Conservation (phyloP, 2,329 filamentous ascomycete species). For the Fusarium nygamai region DNA sequence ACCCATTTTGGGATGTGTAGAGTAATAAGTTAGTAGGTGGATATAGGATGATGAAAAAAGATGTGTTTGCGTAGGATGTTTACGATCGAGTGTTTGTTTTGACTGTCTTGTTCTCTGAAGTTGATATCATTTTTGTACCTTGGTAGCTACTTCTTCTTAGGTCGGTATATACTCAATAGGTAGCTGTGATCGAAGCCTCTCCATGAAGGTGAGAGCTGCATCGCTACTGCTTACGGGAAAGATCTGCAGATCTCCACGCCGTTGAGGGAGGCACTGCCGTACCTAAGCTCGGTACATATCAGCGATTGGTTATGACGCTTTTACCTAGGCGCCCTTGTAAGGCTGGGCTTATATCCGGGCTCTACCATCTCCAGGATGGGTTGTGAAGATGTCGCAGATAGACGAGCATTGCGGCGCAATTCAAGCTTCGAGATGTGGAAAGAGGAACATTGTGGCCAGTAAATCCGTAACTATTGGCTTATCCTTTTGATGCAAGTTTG, state of each 20-base stretch:
- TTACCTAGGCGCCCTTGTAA: background rate
- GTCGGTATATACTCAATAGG: background rate
- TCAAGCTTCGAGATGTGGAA: background rate
- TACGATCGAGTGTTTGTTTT: background rate
- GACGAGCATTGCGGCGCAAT: background rate
- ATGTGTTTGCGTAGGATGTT: background rate
- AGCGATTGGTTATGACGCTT: slow-evolving; percentile 4
- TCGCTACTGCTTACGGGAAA: background rate
- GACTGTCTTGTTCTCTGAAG: background rate
- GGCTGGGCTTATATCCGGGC: background rate
- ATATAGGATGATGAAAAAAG: background rate
- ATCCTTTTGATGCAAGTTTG: background rate
- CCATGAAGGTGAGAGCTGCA: background rate
- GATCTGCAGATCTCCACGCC: slow-evolving; percentile 2
- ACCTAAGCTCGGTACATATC: background rate
- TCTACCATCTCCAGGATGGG: background rate
- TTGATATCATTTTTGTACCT: background rate
- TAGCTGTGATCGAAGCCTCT: background rate
- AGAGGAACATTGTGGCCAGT: background rate
- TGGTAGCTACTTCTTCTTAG: background rate
- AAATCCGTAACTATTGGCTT: background rate
- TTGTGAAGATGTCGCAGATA: background rate
- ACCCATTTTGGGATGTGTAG: slow-evolving; percentile 24
- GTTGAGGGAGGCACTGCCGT: slow-evolving; percentile 11
- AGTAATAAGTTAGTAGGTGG: background rate